These are phyloP conservation scores for Phragmites australis DNA, from an alignment of 176 grass and related monocot species.

Conservation along the genomic window DNA sequence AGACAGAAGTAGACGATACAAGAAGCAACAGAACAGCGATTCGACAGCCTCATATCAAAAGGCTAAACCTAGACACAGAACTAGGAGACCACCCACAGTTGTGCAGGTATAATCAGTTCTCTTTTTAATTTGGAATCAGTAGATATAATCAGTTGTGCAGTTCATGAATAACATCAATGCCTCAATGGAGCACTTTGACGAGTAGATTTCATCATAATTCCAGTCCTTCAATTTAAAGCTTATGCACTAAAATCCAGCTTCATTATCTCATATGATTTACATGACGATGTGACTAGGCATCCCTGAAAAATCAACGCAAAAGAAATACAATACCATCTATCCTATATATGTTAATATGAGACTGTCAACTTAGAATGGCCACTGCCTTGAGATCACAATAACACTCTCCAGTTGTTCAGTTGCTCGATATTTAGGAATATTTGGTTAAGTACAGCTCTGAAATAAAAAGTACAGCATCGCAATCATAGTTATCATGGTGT, in stretches of 20 bases:
- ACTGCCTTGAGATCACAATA: not conserved
- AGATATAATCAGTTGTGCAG: not conserved
- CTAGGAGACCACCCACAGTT: no score
- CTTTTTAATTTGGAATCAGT: no score
- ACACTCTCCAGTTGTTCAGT: not conserved
- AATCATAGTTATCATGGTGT: no score
- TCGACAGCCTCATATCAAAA: no score
- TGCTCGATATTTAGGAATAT: not conserved
- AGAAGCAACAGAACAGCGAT: no score
- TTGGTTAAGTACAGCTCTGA: not conserved
- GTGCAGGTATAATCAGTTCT: no score
- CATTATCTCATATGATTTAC: not conserved
- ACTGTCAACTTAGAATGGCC: not conserved
- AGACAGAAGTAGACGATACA: no score
- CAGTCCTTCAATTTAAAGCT: not conserved
- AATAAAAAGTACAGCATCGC: no score
- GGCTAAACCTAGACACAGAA: no score
- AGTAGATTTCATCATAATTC: not conserved
- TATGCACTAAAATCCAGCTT: not conserved
- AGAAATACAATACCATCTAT: not conserved
- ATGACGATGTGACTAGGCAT: not conserved
- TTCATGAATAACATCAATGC: not conserved
- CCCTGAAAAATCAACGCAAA: not conserved
- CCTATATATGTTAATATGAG: not conserved
- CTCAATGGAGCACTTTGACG: not conserved